Conservation (phyloP, 2,329 filamentous ascomycete species). For the Orbilia quercus region DNA sequence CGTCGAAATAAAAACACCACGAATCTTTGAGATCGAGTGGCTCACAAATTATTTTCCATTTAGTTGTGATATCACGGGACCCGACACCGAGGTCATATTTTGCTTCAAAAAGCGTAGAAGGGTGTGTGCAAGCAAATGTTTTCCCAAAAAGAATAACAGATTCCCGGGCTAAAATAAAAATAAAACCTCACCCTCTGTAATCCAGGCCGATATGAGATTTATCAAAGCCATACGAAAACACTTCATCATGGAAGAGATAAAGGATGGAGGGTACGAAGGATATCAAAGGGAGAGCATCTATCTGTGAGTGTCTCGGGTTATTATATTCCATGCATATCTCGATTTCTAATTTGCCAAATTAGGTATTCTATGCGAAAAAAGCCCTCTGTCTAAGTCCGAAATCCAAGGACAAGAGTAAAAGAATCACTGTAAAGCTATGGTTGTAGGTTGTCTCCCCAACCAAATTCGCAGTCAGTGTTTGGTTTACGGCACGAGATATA, state of each 20-base stretch:
- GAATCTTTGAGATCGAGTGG: background rate
- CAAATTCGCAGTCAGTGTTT: too few species aligned
- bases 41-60: constrained; percentile 4
- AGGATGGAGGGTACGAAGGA: constrained; percentile 66
- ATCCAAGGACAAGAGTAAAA: background rate
- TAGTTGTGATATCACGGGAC: constrained; percentile 58
- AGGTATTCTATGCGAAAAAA: constrained; percentile 1
- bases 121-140: constrained; percentile 62
- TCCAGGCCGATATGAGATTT: constrained; percentile 66
- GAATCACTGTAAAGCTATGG: too few species aligned
- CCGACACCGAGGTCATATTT: constrained; percentile 75
- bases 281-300: constrained; percentile 67
- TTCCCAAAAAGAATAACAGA: too few species aligned
- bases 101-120: constrained; percentile 94
- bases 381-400: background rate
- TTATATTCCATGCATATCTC: too few species aligned
- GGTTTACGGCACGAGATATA: too few species aligned
- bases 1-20: constrained; percentile 59
- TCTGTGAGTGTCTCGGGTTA: constrained; percentile 63
- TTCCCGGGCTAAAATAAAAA: too few species aligned
- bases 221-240: constrained; percentile 67
- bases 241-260: constrained; percentile 66
- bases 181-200: too few species aligned
- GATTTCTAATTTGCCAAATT: background rate
- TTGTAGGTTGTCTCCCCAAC: too few species aligned